Evolutionary conservation across 805 yeast species (phyloP), one percentile per base, ranked within the genome.

Genomic region (Torulaspora franciscae): DNA sequence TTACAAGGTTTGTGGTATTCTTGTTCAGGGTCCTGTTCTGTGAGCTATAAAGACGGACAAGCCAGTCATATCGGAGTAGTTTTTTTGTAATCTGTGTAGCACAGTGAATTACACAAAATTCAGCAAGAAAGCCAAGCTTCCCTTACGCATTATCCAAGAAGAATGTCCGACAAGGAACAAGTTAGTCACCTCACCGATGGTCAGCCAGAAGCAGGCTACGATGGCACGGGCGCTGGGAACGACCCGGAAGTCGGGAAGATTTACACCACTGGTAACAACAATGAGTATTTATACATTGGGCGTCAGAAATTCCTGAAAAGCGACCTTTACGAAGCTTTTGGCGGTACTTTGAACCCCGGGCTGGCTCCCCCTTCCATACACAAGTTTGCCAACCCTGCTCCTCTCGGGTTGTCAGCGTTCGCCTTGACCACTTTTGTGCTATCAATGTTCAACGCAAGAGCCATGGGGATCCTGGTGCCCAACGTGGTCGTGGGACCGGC

Each of bases 291-390:
- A 47, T 78, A 70, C 51, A 75, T 86, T 51, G 95, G 95, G 5
- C 73, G 77, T 54, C 80, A 82, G 48, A 79, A 74, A 61, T 86
- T 82, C 47, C 70, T 77, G 45, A 76, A 74, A 54, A 65, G 72
- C 43, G 90, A 83, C 40, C 69, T 83, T 44, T 64, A 70, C 35
- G 63, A 64, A 22, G 89, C 89, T 1, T 83, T 83, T 51, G 95
- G 95, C 62, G 95, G 95, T 80, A 73, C 82, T 10, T 66, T 84
- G 61, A 81, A 80, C 54, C 85, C 91, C 10, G 89, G 85, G 70
- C 32, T 69, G 41, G 59, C 75, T 33, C 69, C 73, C 10, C 74
- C 77, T 6, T 75, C 89, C 6, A 61, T 67, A 10, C 79, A 80
- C 55, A 72, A 73, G 49, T 70, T 80, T 51, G 85, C 77, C 40